phyloP scores from a whole-genome alignment of 2,329 filamentous ascomycete species.

The Fusarium subtropicale region DNA sequence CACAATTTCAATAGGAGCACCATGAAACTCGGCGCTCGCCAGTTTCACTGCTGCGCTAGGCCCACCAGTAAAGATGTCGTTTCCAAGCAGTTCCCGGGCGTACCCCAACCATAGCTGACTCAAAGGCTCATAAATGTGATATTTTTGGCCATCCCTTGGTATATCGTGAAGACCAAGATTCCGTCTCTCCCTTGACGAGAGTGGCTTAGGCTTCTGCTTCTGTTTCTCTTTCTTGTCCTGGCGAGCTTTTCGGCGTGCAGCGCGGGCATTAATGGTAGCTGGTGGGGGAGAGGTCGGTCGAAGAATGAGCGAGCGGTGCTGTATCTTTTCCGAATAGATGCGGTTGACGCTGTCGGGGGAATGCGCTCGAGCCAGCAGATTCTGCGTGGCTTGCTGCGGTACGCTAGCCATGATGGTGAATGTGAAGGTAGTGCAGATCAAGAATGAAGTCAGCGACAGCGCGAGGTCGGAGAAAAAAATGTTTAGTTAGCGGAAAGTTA shows the following conservation, averaged over 20 bases:
- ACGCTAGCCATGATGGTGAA: constrained; percentile 51
- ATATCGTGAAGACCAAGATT: constrained; percentile 79
- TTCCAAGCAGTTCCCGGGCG: constrained; percentile 81
- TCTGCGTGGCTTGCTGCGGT: constrained; percentile 62
- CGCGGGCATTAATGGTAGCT: constrained; percentile 65
- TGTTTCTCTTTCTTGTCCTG: constrained; percentile 59
- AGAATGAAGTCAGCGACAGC: not conserved
- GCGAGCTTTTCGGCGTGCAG: constrained; percentile 64
- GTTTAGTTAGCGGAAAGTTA: constrained; percentile 31
- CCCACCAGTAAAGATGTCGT: constrained; percentile 67
- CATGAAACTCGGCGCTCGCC: constrained; percentile 89
- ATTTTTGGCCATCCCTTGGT: constrained; percentile 70
- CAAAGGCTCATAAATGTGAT: constrained; percentile 81
- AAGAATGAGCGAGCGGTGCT: constrained; percentile 83
- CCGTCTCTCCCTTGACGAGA: constrained; percentile 84
- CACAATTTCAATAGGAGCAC: constrained; percentile 84
- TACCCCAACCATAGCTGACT: constrained; percentile 86
- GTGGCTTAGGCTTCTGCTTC: constrained; percentile 69
- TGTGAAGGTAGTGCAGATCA: not conserved
- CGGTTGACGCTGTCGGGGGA: constrained; percentile 75
- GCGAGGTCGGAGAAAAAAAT: not conserved
- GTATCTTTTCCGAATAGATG: constrained; percentile 85
- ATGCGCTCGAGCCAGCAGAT: constrained; percentile 82
- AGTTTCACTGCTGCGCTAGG: constrained; percentile 77
- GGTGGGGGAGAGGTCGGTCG: constrained; percentile 77